A percentile compares a stretch with the other conserved stretches of the same genome.
Evolutionary conservation across 106 monocot species (phyloP).

Genomic region (Dactylorhiza incarnata): DNA sequence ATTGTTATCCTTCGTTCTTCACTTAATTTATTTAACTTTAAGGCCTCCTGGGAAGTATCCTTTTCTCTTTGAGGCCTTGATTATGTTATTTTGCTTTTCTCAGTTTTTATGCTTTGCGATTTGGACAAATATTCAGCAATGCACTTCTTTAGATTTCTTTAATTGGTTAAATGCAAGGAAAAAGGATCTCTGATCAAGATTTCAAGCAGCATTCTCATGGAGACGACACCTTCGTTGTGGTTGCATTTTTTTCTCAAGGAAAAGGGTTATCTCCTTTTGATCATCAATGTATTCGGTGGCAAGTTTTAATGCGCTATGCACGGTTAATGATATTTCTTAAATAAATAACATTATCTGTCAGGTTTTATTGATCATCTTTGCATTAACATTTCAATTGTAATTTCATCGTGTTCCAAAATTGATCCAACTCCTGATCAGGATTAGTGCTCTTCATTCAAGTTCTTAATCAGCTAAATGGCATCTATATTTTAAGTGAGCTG

Average conservation of each 20-base stretch:
- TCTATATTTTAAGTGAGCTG: neutral
- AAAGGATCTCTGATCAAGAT: constrained; percentile 50
- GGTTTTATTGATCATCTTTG: neutral
- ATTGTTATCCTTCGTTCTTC: constrained; percentile 33
- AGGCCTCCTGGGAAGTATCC: constrained; percentile 75
- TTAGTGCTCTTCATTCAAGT: neutral
- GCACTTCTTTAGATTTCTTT: constrained; percentile 21
- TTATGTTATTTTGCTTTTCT: constrained; percentile 82
- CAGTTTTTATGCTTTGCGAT: constrained; percentile 65
- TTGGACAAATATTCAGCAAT: constrained; percentile 72
- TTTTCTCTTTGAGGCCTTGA: constrained; percentile 93
- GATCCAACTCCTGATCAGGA: neutral
- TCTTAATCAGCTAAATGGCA: neutral
- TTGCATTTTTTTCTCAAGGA: neutral
- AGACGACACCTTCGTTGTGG: neutral
- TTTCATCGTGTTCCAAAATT: neutral
- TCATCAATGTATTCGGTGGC: neutral
- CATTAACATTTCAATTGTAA: neutral
- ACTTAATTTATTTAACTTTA: constrained; percentile 40
- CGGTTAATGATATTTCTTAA: neutral
- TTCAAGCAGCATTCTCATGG: neutral
- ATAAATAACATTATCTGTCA: neutral
- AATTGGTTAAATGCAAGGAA: constrained; percentile 22
- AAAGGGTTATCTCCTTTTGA: neutral
- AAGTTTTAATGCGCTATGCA: neutral